Conservation (phyloP, 129 eudicot species). For the Flaveria sonorensis region DNA sequence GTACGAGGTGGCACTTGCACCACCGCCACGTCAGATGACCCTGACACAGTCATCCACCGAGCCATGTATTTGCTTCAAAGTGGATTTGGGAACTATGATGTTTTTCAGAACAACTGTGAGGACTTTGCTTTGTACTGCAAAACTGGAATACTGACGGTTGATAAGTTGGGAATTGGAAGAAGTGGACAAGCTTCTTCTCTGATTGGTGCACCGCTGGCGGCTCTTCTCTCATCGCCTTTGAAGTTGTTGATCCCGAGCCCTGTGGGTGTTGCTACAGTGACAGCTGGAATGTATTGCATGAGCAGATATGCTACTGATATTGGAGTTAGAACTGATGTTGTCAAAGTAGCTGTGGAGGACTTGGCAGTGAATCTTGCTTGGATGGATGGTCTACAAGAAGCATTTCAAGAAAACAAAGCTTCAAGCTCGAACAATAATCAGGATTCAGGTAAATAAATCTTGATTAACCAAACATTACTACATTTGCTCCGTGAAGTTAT, state of each 20-base stretch:
- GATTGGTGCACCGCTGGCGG: constrained; percentile 79
- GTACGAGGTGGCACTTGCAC: constrained; percentile 95
- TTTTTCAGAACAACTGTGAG: constrained; percentile 86
- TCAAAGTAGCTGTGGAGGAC: constrained; percentile 86
- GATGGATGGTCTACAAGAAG: constrained; percentile 45
- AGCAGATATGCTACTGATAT: constrained; percentile 88
- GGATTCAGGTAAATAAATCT: constrained; percentile 29
- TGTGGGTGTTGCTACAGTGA: constrained; percentile 75
- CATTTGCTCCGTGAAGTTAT: constrained; percentile 12
- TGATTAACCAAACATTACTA: constrained; percentile 5
- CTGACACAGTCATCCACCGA: constrained; percentile 60
- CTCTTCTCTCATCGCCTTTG: constrained; percentile 71
- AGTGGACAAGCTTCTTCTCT: constrained; percentile 82
- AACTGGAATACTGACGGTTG: constrained; percentile 71
- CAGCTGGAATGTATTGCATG: constrained; percentile 92
- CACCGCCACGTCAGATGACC: constrained; percentile 64
- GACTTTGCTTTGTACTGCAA: constrained; percentile 89
- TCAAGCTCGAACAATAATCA: constrained; percentile 15
- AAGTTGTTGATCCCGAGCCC: constrained; percentile 70
- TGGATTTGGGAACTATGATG: constrained; percentile 81
- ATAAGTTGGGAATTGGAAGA: constrained; percentile 71
- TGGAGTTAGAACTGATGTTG: constrained; percentile 80
- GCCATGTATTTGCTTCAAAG: constrained; percentile 79
- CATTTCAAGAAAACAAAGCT: constrained; percentile 35
- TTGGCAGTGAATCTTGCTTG: constrained; percentile 72